These are phyloP conservation scores for Nicotiana noctiflora DNA, from an alignment of 257 asterid genomes.

Conservation along the genomic window DNA sequence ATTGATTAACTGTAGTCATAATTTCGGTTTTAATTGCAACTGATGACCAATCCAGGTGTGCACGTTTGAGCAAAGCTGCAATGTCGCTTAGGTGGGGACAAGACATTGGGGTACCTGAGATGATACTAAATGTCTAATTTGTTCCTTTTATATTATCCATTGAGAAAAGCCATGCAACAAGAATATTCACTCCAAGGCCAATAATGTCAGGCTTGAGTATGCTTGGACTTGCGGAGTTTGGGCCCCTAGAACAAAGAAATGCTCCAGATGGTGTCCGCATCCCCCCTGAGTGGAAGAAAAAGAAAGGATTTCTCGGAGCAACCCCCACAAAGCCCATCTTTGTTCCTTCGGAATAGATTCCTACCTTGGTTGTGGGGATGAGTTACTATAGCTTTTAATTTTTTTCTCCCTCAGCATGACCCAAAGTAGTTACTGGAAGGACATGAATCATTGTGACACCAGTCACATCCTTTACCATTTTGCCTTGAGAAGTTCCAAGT, in stretches of 20 bases:
- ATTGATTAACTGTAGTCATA: background rate
- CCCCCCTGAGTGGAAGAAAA: too few species aligned
- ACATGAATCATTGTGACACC: slow-evolving; percentile 31
- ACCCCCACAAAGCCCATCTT: background rate
- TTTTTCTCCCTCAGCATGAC: background rate
- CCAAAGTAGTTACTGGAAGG: background rate
- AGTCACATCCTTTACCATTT: slow-evolving; percentile 25
- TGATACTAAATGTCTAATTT: background rate
- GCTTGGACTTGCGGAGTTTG: background rate
- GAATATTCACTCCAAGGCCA: background rate
- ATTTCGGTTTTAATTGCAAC: background rate
- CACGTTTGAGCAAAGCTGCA: background rate
- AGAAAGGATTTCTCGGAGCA: too few species aligned
- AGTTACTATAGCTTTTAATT: background rate
- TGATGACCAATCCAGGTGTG: background rate
- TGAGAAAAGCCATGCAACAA: background rate
- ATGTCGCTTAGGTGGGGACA: background rate
- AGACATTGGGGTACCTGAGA: background rate
- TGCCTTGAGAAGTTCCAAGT: slow-evolving; percentile 12
- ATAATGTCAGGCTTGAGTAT: background rate
- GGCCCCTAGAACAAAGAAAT: background rate
- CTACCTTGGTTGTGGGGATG: background rate
- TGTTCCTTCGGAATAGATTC: background rate
- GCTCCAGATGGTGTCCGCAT: background rate
- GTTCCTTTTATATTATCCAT: background rate